phyloP scores from a whole-genome alignment of 225 moss, liverwort and hornwort genomes.

The Pseudisothecium myosuroides region DNA sequence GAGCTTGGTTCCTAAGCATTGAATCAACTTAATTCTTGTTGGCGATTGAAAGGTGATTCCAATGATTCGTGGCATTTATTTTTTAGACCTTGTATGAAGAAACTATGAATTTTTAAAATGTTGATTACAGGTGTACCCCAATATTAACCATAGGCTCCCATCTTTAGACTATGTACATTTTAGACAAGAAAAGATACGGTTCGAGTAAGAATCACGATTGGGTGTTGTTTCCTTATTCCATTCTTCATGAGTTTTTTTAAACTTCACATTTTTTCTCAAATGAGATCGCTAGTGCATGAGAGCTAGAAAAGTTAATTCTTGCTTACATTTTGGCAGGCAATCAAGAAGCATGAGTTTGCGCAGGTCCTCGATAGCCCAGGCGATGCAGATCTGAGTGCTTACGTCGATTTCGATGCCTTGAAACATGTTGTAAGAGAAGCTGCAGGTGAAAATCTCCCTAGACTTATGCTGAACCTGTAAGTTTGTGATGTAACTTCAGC shows the following conservation, averaged over 20 bases:
- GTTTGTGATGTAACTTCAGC: not conserved
- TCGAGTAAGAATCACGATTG: not conserved
- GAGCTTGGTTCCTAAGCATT: not conserved
- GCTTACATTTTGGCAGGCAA: conserved; percentile 43
- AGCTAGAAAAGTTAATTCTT: not conserved
- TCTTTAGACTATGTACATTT: not conserved
- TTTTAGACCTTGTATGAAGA: not conserved
- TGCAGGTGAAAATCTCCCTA: conserved; percentile 11
- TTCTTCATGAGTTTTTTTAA: not conserved
- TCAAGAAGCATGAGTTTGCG: conserved; percentile 63
- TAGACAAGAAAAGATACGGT: too few species aligned
- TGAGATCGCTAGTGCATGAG: not conserved
- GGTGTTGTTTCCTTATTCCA: not conserved
- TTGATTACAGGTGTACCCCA: not conserved
- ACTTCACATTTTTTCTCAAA: not conserved
- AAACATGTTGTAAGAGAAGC: conserved; percentile 46
- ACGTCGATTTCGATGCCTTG: conserved; percentile 78
- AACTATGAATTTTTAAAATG: not conserved
- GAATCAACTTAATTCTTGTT: not conserved
- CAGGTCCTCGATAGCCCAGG: conserved; percentile 72
- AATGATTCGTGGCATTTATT: not conserved
- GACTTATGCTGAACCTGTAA: not conserved
- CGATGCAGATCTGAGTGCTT: conserved; percentile 79
- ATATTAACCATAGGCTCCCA: not conserved
- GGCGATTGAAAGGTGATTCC: not conserved